Evolutionary conservation across 371 early-diverging fungal species (phyloP), one percentile per base, ranked within the genome.

Genomic region (Mortierella sp.): DNA sequence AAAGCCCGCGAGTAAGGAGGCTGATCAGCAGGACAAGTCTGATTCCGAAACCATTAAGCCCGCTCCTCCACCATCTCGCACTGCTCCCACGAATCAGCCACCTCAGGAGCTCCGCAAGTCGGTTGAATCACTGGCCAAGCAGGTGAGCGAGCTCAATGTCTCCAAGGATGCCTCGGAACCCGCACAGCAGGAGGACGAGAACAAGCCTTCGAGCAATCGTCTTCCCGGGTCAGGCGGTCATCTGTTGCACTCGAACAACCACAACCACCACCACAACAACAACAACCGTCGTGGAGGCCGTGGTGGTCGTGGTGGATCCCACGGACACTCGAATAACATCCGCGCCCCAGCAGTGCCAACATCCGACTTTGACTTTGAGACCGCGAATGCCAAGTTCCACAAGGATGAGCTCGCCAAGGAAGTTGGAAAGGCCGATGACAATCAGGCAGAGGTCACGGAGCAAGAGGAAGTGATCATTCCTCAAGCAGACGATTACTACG

Each of bases 301-400:
- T 43, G 81, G 84, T 43, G 81, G 70, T 49, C 78, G 85, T 6
- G 78, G 84, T 4, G 78, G 83, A 19, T 34, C 64, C 19, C 68
- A 80, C 45, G 67, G 64, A 19, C 48, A 60, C 24, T 44, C 54
- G 57, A 62, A 64, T 59, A 67, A 73, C 29, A 47, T 66, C 41
- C 78, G 79, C 49, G 80, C 79, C n/a, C 78, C 70, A 17, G 79
- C 83, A 43, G 85, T 96, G 41, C 96, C 97, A 25, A 83, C 89
- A 48, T 88, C 91, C 3, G 98, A 97, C 64, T 98, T 95, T 78
- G 96, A 98, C 74, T 97, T 98, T 82, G 96, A 95, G 78, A 85
- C 90, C 2, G 85, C 94, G 24, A 97, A 96, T 71, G 95, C 96
- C 31, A 95, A 96, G 79, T 94, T 96, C 77, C 86, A 96, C 79